A percentile compares a stretch with the other conserved stretches of the same genome.
Conservation (phyloP, 495 filamentous ascomycete species). For the Cercophora scortea region DNA sequence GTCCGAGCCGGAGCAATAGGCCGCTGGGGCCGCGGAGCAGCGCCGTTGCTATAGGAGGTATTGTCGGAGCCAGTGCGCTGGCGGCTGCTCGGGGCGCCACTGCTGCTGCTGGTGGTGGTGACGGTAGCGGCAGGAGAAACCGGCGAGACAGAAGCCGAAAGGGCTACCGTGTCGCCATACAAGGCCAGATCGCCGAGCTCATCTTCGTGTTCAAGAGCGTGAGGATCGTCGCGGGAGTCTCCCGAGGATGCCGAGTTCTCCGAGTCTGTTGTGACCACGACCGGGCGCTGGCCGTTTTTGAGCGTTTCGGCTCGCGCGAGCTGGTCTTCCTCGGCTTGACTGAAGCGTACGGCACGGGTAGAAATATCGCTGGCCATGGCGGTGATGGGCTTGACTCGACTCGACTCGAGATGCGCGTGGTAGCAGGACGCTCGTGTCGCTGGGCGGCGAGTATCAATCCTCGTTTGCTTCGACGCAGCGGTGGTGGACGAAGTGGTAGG, state of each 20-base stretch:
- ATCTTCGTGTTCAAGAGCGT: constrained; percentile 39
- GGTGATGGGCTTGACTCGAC: too few relatives aligned
- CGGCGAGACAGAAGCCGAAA: constrained; percentile 24
- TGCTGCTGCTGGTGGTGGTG: constrained; percentile 17
- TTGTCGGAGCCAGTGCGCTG: constrained; percentile 20
- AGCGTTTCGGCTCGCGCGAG: constrained; percentile 22
- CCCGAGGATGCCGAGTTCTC: constrained; percentile 56
- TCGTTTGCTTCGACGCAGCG: too few relatives aligned
- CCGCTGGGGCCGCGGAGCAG: constrained; percentile 21
- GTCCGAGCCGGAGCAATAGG: constrained; percentile 32
- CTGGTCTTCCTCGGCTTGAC: constrained; percentile 29
- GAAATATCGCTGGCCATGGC: constrained; percentile 35
- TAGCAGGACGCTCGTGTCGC: too few relatives aligned
- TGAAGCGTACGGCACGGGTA: constrained; percentile 46
- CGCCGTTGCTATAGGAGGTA: constrained; percentile 17
- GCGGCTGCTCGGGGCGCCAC: constrained; percentile 24
- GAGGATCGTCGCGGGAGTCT: constrained; percentile 44
- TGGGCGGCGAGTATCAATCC: too few relatives aligned
- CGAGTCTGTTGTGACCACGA: constrained; percentile 49
- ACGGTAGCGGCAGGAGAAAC: constrained; percentile 12
- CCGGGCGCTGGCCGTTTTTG: constrained; percentile 35
- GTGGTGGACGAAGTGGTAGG: too few relatives aligned
- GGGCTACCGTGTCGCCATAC: constrained; percentile 24
- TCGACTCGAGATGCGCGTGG: too few relatives aligned
- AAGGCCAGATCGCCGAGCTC: constrained; percentile 35